Percentiles rank a stretch among this genome's conserved stretches.
phyloP scores from a whole-genome alignment of 306 rosid genomes.

The Acacia crassicarpa region DNA sequence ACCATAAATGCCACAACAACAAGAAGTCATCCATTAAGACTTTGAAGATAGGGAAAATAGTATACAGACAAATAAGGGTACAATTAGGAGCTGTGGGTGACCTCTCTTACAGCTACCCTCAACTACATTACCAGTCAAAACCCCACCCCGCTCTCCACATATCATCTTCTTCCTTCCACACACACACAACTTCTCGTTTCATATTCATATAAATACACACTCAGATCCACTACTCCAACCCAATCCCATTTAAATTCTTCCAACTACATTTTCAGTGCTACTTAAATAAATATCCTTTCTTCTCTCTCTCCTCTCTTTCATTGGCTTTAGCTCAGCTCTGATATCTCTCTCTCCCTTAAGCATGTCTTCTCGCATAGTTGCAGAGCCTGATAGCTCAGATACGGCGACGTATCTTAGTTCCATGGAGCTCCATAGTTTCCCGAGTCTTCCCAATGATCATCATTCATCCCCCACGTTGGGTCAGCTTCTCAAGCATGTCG shows the following conservation, averaged over 20 bases:
- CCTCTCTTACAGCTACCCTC: slow-evolving; percentile 57
- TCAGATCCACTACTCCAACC: neutral
- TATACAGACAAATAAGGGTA: slow-evolving; percentile 8
- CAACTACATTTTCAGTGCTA: neutral
- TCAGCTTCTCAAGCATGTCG: slow-evolving; percentile 73
- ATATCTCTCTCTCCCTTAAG: neutral
- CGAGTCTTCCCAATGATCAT: slow-evolving; percentile 31
- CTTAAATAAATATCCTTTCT: neutral
- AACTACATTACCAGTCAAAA: slow-evolving; percentile 34
- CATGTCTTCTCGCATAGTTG: slow-evolving; percentile 59
- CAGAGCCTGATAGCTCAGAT: slow-evolving; percentile 32
- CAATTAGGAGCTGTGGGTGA: slow-evolving; percentile 76
- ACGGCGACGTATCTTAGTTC: slow-evolving; percentile 29
- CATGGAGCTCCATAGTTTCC: slow-evolving; percentile 44
- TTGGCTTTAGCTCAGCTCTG: neutral
- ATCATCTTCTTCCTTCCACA: neutral
- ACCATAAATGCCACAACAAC: neutral
- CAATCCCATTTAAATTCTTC: neutral
- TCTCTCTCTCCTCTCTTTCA: neutral
- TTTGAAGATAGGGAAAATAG: neutral
- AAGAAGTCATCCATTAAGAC: neutral
- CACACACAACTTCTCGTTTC: neutral
- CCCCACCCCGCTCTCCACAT: neutral
- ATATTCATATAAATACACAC: slow-evolving; percentile 7
- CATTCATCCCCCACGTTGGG: slow-evolving; percentile 57